phyloP scores from a whole-genome alignment of 2,329 filamentous ascomycete genomes.

The Pseudodiploospora longispora region DNA sequence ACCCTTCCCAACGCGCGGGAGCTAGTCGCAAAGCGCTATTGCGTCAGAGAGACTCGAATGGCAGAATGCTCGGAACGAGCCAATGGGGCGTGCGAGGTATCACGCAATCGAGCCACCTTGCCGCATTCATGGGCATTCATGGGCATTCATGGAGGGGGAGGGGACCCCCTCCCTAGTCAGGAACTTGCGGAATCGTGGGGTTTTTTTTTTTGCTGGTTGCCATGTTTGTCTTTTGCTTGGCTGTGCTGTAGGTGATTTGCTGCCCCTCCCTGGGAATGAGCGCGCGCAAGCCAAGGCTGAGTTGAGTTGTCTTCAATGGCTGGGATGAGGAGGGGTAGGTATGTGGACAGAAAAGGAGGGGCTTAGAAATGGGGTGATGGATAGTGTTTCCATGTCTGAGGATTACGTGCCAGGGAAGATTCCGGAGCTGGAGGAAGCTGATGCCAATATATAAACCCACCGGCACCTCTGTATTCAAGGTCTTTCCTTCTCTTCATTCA shows the following conservation, averaged over 20 bases:
- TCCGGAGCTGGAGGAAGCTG: neutral
- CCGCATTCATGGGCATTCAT: slow-evolving; percentile 6
- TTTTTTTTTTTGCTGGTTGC: neutral
- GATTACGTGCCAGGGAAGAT: neutral
- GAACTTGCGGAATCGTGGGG: slow-evolving; percentile 8
- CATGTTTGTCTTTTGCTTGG: neutral
- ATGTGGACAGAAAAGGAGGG: slow-evolving; percentile 1
- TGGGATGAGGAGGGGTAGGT: neutral
- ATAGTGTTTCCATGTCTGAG: neutral
- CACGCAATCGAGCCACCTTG: slow-evolving; percentile 20
- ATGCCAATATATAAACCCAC: slow-evolving; percentile 1
- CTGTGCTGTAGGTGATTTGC: no score
- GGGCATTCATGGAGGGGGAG: neutral
- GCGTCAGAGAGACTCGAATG: slow-evolving; percentile 21
- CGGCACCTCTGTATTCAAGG: neutral
- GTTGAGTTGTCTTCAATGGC: neutral
- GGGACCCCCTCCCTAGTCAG: slow-evolving; percentile 3
- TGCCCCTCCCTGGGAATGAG: neutral
- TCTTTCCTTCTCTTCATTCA: neutral
- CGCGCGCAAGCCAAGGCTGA: neutral
- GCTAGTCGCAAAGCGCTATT: slow-evolving; percentile 13
- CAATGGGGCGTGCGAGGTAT: slow-evolving; percentile 17
- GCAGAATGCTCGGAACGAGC: slow-evolving; percentile 16
- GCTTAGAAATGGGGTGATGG: neutral
- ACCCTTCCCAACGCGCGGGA: slow-evolving; percentile 1